Evolutionary conservation across 495 filamentous ascomycete species (phyloP), one percentile per base, ranked within the genome.

Genomic region (Penicillium silybi): DNA sequence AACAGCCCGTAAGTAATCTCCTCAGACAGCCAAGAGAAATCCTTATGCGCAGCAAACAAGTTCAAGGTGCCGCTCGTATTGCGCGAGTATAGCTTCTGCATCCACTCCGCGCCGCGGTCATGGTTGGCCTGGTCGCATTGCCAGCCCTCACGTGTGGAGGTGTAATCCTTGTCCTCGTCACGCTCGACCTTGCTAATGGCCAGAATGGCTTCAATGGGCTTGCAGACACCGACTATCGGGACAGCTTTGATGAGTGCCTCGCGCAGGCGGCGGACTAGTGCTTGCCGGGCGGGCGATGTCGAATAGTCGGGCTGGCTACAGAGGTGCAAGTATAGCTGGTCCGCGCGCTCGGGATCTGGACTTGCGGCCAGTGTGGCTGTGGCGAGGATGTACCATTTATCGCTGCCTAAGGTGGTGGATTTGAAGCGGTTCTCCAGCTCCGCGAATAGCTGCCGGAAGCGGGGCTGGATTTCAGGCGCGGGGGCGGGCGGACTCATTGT

Each of bases 381-480:
- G 6, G 75, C 76, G 4, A 82, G 67, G 22, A 85, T 71, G 48
- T 81, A 79, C 81, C 82, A 85, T 67, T 77, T 76, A 35, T 81
- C 77, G 23, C 54, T 54, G 23, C 78, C 77, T 13, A 81, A 59
- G 16, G 58, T 68, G 22, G 72, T 71, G 1, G 66, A 59, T 25
- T 76, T 71, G 58, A 83, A 82, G 46, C 71, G 71, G 45, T 74
- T 50, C 59, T 84, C 76, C 3, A 83, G 64, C 26, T 65, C 61
- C 39, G 74, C 54, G 69, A 85, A 81, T 29, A 85, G 66, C 37
- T 61, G 20, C 27, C 48, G 34, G 58, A 62, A 70, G 59, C 54
- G 58, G 59, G 69, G 67, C 15, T 67, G 47, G 15, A 69, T 44
- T 47, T 54, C 45, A 27, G 62, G 17, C 34, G 56, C 47, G 47